These are phyloP conservation scores for Wallacemonas rigidus DNA, from an alignment of 208 protist genomes.

Conservation along the genomic window DNA sequence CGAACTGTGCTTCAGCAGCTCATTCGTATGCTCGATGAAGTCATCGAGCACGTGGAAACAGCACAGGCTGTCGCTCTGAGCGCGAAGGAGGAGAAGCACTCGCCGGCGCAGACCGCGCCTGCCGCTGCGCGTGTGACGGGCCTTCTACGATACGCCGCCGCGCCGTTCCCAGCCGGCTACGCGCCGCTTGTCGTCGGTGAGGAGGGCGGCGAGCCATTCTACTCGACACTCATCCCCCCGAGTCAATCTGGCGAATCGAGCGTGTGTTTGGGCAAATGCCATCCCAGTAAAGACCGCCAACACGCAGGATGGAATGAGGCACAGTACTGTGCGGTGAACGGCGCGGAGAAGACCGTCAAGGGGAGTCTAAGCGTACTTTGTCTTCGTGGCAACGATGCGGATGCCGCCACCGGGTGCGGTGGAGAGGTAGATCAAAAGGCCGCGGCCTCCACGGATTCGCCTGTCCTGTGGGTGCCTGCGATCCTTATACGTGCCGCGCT, in stretches of 20 bases:
- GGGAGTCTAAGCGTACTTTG: constrained; percentile 51
- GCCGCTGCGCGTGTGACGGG: neutral
- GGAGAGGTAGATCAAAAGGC: no score
- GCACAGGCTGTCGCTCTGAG: constrained; percentile 26
- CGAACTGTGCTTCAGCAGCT: constrained; percentile 48
- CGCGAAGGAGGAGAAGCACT: constrained; percentile 9
- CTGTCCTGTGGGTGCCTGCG: constrained; percentile 39
- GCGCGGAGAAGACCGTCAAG: constrained; percentile 29
- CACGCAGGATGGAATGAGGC: constrained; percentile 26
- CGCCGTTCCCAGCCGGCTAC: constrained; percentile 35
- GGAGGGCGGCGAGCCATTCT: constrained; percentile 38
- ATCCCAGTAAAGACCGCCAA: constrained; percentile 23
- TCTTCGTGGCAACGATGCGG: constrained; percentile 21
- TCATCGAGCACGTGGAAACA: constrained; percentile 42
- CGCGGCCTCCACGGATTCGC: neutral
- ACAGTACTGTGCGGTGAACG: constrained; percentile 36
- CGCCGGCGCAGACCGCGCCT: neutral
- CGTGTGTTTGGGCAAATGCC: constrained; percentile 52
- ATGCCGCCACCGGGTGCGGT: no score
- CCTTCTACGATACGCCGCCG: constrained; percentile 26
- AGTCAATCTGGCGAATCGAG: neutral
- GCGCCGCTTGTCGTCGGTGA: constrained; percentile 32
- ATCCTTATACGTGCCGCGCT: constrained; percentile 11
- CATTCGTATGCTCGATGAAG: constrained; percentile 33
- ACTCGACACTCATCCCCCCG: constrained; percentile 33